Conservation (phyloP, 345 rosid genomes). For the Lagerstroemia speciosa region DNA sequence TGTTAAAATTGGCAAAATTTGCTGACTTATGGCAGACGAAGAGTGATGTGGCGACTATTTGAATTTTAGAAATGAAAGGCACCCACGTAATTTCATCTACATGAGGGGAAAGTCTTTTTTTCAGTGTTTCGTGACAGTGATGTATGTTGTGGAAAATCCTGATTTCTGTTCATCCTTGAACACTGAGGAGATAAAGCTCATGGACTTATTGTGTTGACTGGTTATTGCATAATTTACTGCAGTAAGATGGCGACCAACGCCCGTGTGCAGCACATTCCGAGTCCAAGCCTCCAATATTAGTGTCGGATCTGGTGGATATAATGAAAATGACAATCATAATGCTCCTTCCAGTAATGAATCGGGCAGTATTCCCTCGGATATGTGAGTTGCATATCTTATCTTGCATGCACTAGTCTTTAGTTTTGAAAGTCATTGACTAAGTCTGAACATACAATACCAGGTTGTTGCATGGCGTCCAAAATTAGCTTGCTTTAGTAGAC, state of each 20-base stretch:
- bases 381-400: slow-evolving; percentile 31
- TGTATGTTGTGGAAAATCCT: background rate
- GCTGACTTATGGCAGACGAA: too few species aligned
- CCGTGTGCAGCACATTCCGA: slow-evolving; percentile 29
- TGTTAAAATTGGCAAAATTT: too few species aligned
- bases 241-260: slow-evolving; percentile 62
- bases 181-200: background rate
- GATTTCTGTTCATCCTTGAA: background rate
- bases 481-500: too few species aligned
- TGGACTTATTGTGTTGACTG: background rate
- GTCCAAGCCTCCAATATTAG: slow-evolving; percentile 56
- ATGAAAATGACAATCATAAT: slow-evolving; percentile 40
- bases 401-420: background rate
- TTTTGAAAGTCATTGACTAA: background rate
- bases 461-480: too few species aligned
- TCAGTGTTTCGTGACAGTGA: too few species aligned
- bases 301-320: slow-evolving; percentile 62
- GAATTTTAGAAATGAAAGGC: too few species aligned
- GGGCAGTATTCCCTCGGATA: slow-evolving; percentile 32
- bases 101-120: too few species aligned
- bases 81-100: too few species aligned
- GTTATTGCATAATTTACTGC: slow-evolving; percentile 16
- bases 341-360: slow-evolving; percentile 28
- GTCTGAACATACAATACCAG: too few species aligned
- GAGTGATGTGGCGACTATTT: too few species aligned